Conservation (phyloP, 176 grass and related monocot species). For the Musa beccarii region DNA sequence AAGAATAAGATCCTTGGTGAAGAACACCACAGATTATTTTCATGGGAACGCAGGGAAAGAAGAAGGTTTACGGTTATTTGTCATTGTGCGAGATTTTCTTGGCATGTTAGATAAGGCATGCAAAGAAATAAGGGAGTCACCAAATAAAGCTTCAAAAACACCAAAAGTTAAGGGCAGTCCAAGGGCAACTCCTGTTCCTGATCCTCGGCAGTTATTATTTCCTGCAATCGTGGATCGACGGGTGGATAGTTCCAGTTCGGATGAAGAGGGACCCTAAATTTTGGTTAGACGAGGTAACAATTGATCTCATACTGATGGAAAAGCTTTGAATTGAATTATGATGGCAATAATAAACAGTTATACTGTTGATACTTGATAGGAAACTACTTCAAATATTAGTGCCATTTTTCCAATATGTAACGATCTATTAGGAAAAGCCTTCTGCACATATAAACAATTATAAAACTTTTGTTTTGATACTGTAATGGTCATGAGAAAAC, state of each 20-base stretch:
- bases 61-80: constrained; percentile 69
- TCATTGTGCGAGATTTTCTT: constrained; percentile 66
- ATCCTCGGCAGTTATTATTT: constrained; percentile 47
- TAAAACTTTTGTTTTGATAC: too few species aligned
- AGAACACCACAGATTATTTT: constrained; percentile 55
- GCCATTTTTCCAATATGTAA: background rate
- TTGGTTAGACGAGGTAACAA: background rate
- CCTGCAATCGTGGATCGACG: constrained; percentile 50
- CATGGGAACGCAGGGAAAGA: constrained; percentile 65
- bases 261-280: constrained; percentile 29
- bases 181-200: constrained; percentile 14
- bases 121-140: constrained; percentile 42
- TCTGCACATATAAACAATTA: too few species aligned
- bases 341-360: too few species aligned
- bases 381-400: background rate
- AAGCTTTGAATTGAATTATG: background rate
- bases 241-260: constrained; percentile 44
- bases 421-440: too few species aligned
- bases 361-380: too few species aligned
- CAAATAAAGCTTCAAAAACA: constrained; percentile 47
- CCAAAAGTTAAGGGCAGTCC: constrained; percentile 27
- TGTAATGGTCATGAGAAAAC: too few species aligned
- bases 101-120: constrained; percentile 71
- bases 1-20: constrained; percentile 59
- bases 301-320: background rate